Base-by-base conservation (phyloP, 139 green algal species). In the Haematococcus sp. region DNA sequence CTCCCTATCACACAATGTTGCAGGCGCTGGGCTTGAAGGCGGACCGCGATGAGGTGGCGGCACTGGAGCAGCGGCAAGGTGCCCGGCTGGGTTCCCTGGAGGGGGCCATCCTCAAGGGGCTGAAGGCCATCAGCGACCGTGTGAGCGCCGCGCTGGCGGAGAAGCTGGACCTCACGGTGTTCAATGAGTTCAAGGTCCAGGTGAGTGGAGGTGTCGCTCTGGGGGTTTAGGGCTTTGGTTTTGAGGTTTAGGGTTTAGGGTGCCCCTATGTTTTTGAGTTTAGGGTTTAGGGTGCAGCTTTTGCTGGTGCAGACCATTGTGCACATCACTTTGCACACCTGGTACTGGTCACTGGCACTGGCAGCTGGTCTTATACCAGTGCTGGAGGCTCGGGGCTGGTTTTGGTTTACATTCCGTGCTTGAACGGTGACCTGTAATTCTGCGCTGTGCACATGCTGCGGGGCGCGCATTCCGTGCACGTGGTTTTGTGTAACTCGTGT, bases 181-280 rank as follows among this genome's bases (percentile, higher is more conserved):
- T 86, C 73, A 73, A 66, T 13, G 80, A 81, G 68, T 86, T 86
- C 80, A 86, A 82, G 61, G 49, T 82, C 33, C 77, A 79, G 44
- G 35, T 55, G 30, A 20, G 23, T 64, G 23, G 9, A 30, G 25
- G 23, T 25, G 23, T 64, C 9, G 23, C 9, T 64, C 13, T 64
- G 15, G 23, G 9, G 9, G 16, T 64, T 64, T 19, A 64, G 16
- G 16, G 16, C 19, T 58, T n/a, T n/a, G 16, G 16, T 58, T 58
- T 58, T 58, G 16, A 58, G 19, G 16, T 58, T 58, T 58, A n/a
- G 16, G 16, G 17, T 19, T 58, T 19, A n/a, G 49, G 17, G 19
- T 19, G 17, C 49, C 49, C 19, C 19, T 58, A n/a, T 58, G 16
- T 58, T 58, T 58, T 58, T 58, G 16, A n/a, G 16, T 58, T 58